Base-by-base conservation (phyloP, 768 basidiomycete species). In the Tremella fuciformis region DNA sequence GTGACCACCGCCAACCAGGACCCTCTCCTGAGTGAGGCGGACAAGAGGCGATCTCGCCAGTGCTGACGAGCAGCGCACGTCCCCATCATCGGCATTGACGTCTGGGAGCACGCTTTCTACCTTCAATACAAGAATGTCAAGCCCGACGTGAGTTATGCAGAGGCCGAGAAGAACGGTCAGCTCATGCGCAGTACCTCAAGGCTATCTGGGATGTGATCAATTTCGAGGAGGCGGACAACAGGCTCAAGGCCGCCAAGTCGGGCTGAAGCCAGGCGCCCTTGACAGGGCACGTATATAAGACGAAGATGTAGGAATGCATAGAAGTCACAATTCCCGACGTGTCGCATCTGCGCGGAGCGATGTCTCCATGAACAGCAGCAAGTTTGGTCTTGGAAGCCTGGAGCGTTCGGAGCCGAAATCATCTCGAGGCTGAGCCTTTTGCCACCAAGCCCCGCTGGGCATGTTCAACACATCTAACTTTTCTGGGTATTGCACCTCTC, bases 171-270 rank as follows among this genome's bases (percentile, higher is more conserved):
- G 19, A 39, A 34, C 11, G 25, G 38, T 54, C 52, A 34, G 9
- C 53, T 60, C 15, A 57, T 50, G 2, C 1, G 19, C 65, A 92
- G 91, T 97, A 98, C 81, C 85, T 98, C 77, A 84, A 83, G 48
- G 91, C 91, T 19, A 91, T 97, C 75, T 97, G 93, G 91, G 86
- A 86, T 66, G 91, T 98, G 59, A 84, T 97, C 82, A 91, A 96
- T 82, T 97, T 91, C 79, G 84, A 89, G 69, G 90, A 94, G 79
- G 94, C 91, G 7, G 90, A 92, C 79, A 80, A 77, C 73, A 84
- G 88, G 65, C 84, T 79, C 74, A 64, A 73, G 53, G 73, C 70
- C n/a, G 69, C 69, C 24, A 51, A 66, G 59, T 66, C 24, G 13
- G 49, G 21, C 21, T 16, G 49, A 29, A 50, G 25, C 49, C 16